Evolutionary conservation across 2,329 filamentous ascomycete genomes (phyloP).

Genomic region (Sarocladiaceae sp.): DNA sequence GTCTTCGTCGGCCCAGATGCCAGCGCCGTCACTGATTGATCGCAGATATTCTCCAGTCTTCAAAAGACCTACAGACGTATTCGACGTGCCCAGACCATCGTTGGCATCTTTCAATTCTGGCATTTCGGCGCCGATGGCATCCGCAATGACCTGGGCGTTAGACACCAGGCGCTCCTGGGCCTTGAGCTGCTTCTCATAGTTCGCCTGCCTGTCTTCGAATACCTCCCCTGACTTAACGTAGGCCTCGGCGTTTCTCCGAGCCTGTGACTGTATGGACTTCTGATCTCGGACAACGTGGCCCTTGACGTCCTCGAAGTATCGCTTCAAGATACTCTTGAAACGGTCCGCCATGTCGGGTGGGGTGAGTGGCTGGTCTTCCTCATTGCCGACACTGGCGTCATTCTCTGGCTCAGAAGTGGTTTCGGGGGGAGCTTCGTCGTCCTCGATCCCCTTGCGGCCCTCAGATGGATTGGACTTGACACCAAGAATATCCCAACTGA

Average conservation of each 20-base stretch:
- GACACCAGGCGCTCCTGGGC: conserved; percentile 82
- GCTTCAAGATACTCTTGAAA: conserved; percentile 76
- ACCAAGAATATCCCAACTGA: conserved; percentile 91
- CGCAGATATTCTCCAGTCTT: conserved; percentile 91
- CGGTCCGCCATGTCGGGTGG: conserved; percentile 72
- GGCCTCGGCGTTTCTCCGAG: conserved; percentile 90
- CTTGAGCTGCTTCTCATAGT: conserved; percentile 91
- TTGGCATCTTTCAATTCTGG: conserved; percentile 85
- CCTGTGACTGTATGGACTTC: conserved; percentile 78
- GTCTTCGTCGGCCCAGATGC: conserved; percentile 98
- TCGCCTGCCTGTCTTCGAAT: conserved; percentile 93
- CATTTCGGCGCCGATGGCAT: conserved; percentile 86
- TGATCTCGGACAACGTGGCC: conserved; percentile 84
- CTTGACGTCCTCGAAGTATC: conserved; percentile 92
- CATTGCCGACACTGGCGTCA: conserved; percentile 11
- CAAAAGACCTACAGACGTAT: conserved; percentile 82
- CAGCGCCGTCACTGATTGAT: conserved; percentile 81
- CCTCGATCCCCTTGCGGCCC: conserved; percentile 76
- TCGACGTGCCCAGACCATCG: conserved; percentile 55
- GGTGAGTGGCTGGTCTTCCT: conserved; percentile 66
- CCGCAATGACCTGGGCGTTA: conserved; percentile 86
- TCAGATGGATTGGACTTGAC: conserved; percentile 66
- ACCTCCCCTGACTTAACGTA: conserved; percentile 98
- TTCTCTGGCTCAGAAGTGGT: conserved; percentile 41
- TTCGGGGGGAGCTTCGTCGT: conserved; percentile 51